A percentile compares a stretch with the other conserved stretches of the same genome.
Conservation (phyloP, 192 early-diverging fungal species). For the Chytriomyces hyalinus region DNA sequence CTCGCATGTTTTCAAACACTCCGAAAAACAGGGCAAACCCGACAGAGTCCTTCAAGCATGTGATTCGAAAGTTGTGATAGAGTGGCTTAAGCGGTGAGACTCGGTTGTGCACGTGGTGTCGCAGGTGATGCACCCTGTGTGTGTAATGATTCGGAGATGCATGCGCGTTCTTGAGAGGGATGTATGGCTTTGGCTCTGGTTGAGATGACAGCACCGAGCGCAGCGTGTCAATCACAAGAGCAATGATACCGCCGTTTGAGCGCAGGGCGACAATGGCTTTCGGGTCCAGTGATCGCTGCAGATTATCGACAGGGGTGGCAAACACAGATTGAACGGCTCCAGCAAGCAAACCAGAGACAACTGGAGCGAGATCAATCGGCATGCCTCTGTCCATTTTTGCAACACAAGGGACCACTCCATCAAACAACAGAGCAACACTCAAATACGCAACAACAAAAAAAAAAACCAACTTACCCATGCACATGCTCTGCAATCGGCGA, state of each 20-base stretch:
- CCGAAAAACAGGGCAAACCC: conserved; percentile 62
- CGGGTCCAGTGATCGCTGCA: conserved; percentile 41
- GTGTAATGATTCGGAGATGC: not conserved
- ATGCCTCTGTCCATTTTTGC: not conserved
- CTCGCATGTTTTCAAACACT: conserved; percentile 50
- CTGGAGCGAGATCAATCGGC: conserved; percentile 31
- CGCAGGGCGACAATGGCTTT: conserved; percentile 41
- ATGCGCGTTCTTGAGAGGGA: not conserved
- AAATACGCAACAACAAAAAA: too few species aligned
- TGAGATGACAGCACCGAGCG: not conserved
- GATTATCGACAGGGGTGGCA: conserved; percentile 54
- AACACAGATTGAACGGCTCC: conserved; percentile 53
- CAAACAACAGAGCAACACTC: not conserved
- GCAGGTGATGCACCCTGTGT: not conserved
- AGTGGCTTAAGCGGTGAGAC: conserved; percentile 17
- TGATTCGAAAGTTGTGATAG: conserved; percentile 44
- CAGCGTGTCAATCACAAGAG: conserved; percentile 5
- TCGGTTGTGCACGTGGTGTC: not conserved
- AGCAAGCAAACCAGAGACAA: conserved; percentile 50
- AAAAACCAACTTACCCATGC: too few species aligned
- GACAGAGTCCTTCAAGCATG: conserved; percentile 41
- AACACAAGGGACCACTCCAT: not conserved
- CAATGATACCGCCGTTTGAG: conserved; percentile 12
- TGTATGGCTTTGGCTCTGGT: not conserved
- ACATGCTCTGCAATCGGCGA: too few species aligned